Percentiles rank a stretch among this genome's conserved stretches.
Evolutionary conservation across 331 rosid genomes (phyloP).

Genomic region (Quercus phellos): DNA sequence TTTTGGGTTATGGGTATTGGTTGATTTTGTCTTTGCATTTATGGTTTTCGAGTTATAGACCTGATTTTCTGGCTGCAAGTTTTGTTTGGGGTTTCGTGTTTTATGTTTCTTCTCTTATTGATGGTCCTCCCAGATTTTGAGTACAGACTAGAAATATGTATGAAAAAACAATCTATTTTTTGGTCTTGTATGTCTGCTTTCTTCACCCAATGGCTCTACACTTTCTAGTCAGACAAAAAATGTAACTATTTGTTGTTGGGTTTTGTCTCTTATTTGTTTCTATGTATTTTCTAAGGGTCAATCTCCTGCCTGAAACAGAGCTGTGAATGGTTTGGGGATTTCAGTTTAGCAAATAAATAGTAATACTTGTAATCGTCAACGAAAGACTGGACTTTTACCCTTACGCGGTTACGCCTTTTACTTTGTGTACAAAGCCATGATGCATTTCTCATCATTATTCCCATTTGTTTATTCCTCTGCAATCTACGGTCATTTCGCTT

Average conservation of each 20-base stretch:
- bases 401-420: slow-evolving; percentile 3
- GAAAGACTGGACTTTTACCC: slow-evolving; percentile 28
- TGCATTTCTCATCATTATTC: slow-evolving; percentile 31
- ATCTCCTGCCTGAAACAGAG: slow-evolving; percentile 30
- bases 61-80: slow-evolving; percentile 19
- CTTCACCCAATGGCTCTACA: slow-evolving; percentile 15
- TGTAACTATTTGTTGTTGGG: slow-evolving; percentile 5
- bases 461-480: slow-evolving; percentile 22
- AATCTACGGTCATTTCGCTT: slow-evolving; percentile 27
- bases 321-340: slow-evolving; percentile 28
- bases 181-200: neutral
- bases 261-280: slow-evolving; percentile 1
- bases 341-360: slow-evolving; percentile 43
- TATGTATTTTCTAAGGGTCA: slow-evolving; percentile 9
- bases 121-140: slow-evolving; percentile 17
- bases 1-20: slow-evolving; percentile 12
- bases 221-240: slow-evolving; percentile 21
- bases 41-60: slow-evolving; percentile 25
- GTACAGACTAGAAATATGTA: slow-evolving; percentile 8
- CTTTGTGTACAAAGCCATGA: slow-evolving; percentile 36
- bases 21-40: slow-evolving; percentile 32
- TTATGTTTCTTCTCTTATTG: neutral
- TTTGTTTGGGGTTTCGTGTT: slow-evolving; percentile 25
- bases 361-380: slow-evolving; percentile 43
- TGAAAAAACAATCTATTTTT: slow-evolving; percentile 1